Percentiles rank a stretch among this genome's conserved stretches.
phyloP scores from a whole-genome alignment of 495 filamentous ascomycete species.

The Lindgomyces ingoldianus region DNA sequence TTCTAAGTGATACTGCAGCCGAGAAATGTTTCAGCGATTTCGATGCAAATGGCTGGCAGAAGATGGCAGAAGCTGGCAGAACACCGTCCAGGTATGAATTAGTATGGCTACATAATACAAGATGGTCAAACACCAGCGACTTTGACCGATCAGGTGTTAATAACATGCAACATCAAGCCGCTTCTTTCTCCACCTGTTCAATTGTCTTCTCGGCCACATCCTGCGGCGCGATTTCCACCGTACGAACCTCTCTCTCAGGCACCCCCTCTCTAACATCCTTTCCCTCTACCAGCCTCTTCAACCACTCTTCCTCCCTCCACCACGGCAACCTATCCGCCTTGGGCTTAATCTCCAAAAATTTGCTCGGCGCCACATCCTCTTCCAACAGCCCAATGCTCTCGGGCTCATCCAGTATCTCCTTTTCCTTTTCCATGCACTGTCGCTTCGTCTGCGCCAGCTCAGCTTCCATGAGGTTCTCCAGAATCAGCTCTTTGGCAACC shows the following conservation, averaged over 20 bases:
- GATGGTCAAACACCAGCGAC: no score
- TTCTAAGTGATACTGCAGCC: no score
- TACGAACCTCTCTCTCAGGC: background rate
- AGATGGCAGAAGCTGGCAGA: no score
- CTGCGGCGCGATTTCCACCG: background rate
- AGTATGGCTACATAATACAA: no score
- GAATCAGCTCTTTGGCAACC: constrained; percentile 74
- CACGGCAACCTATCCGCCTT: constrained; percentile 26
- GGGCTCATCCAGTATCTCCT: constrained; percentile 47
- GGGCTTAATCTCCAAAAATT: constrained; percentile 15
- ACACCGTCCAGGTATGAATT: no score
- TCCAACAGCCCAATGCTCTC: constrained; percentile 34
- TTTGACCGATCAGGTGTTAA: no score
- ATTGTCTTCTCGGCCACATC: background rate
- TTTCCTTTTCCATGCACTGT: constrained; percentile 30
- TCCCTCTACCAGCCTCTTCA: background rate
- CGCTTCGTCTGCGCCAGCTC: constrained; percentile 47
- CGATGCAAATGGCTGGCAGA: no score
- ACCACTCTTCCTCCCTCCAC: constrained; percentile 36
- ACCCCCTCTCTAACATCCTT: background rate
- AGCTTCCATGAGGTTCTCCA: constrained; percentile 61
- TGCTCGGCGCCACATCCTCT: constrained; percentile 30
- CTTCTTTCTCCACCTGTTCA: background rate
- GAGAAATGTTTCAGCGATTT: no score
- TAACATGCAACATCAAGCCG: background rate